These are phyloP conservation scores for Calonectria leucothoes DNA, from an alignment of 2,329 filamentous ascomycete genomes.

Conservation along the genomic window DNA sequence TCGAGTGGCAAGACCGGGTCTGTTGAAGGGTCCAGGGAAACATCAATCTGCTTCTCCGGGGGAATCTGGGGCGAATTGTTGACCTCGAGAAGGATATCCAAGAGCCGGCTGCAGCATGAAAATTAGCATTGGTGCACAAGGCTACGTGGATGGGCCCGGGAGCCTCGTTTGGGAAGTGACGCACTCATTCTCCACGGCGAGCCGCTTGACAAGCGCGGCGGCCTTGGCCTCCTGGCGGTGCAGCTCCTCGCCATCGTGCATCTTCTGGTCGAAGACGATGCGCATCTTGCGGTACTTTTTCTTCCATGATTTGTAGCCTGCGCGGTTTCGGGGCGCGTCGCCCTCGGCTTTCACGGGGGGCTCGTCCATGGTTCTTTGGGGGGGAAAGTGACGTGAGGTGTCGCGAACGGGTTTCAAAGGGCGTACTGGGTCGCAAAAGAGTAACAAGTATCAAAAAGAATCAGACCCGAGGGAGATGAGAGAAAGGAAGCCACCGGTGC, in stretches of 20 bases:
- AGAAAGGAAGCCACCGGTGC: conserved; percentile 24
- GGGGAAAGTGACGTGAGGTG: conserved; percentile 19
- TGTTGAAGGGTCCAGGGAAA: conserved; percentile 63
- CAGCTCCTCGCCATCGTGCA: conserved; percentile 84
- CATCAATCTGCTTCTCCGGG: conserved; percentile 78
- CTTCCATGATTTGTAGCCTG: conserved; percentile 78
- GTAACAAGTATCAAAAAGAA: conserved; percentile 8
- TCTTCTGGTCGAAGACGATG: conserved; percentile 79
- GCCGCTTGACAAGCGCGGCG: conserved; percentile 81
- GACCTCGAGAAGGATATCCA: conserved; percentile 90
- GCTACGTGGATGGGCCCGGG: not conserved
- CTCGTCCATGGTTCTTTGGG: conserved; percentile 44
- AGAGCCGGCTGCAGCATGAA: conserved; percentile 73
- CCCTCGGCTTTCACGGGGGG: conserved; percentile 57
- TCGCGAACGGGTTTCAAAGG: conserved; percentile 27
- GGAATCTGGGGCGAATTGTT: conserved; percentile 87
- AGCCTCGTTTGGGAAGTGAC: conserved; percentile 44
- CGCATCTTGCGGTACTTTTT: conserved; percentile 98
- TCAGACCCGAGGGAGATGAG: conserved; percentile 5
- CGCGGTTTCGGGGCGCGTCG: conserved; percentile 54
- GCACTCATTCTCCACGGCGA: conserved; percentile 94
- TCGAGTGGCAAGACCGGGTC: conserved; percentile 51
- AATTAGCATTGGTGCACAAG: conserved; percentile 32
- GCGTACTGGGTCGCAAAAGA: not conserved
- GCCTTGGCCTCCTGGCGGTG: conserved; percentile 87